These are phyloP conservation scores for Vanrija pseudolonga DNA, from an alignment of 1,284 basidiomycete species.

Conservation along the genomic window DNA sequence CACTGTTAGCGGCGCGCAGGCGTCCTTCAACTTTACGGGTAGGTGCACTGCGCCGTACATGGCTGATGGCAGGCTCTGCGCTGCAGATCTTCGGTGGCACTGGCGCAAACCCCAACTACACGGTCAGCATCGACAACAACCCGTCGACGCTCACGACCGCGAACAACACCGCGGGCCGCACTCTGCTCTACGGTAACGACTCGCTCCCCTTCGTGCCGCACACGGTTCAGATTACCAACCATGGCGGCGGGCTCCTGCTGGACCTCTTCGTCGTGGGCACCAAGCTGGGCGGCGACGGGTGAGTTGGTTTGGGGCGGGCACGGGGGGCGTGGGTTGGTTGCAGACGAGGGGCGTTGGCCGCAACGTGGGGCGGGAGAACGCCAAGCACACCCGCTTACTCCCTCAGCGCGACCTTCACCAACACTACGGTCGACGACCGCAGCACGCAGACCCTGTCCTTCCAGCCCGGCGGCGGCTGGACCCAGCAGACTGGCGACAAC, in stretches of 20 bases:
- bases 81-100: conserved; percentile 41
- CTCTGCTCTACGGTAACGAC: conserved; percentile 23
- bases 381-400: not conserved
- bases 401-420: conserved; percentile 35
- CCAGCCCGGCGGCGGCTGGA: conserved; percentile 44
- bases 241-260: conserved; percentile 36
- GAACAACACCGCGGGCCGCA: conserved; percentile 23
- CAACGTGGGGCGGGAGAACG: no score
- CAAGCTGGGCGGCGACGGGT: conserved; percentile 38
- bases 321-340: not conserved
- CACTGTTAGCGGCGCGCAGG: conserved; percentile 22
- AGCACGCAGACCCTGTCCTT: conserved; percentile 12
- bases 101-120: conserved; percentile 24
- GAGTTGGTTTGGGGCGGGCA: conserved; percentile 5
- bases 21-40: conserved; percentile 41
- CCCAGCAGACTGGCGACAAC: conserved; percentile 37
- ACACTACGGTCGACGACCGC: conserved; percentile 44
- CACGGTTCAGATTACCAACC: conserved; percentile 28
- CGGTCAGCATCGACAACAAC: conserved; percentile 35
- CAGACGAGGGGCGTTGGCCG: no score
- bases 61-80: conserved; percentile 7
- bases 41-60: not conserved
- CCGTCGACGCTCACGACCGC: conserved; percentile 6
- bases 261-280: conserved; percentile 33
- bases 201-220: conserved; percentile 25